Conservation (phyloP, 2,329 filamentous ascomycete species). For the Capronia epimyces region DNA sequence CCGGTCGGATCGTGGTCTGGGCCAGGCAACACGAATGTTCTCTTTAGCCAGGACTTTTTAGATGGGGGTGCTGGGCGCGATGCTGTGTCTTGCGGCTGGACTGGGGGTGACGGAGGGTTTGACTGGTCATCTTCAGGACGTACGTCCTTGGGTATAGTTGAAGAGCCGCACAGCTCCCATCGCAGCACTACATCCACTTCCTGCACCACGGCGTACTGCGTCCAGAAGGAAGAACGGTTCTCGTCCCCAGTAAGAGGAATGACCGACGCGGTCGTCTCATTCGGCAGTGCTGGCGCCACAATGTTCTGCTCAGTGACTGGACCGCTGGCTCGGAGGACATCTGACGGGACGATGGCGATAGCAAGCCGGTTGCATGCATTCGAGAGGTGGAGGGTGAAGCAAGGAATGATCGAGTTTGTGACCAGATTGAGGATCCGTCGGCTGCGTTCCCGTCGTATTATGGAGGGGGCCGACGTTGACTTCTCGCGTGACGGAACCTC, state of each 20-base stretch:
- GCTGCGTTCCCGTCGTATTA: slow-evolving; percentile 31
- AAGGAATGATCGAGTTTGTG: slow-evolving; percentile 38
- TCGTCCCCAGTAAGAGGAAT: slow-evolving; percentile 39
- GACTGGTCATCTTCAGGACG: no score
- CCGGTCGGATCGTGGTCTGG: slow-evolving; percentile 26
- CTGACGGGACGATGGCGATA: slow-evolving; percentile 43
- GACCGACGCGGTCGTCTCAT: slow-evolving; percentile 28
- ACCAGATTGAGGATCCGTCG: slow-evolving; percentile 39
- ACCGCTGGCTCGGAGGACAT: slow-evolving; percentile 29
- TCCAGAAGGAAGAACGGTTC: slow-evolving; percentile 43
- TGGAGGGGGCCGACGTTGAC: neutral
- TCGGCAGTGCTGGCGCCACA: slow-evolving; percentile 25
- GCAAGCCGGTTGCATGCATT: slow-evolving; percentile 42
- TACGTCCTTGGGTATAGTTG: no score
- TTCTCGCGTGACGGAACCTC: neutral
- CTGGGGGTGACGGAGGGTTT: neutral
- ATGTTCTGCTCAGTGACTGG: slow-evolving; percentile 37
- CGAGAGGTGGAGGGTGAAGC: slow-evolving; percentile 37
- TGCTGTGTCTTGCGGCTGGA: slow-evolving; percentile 1
- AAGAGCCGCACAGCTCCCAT: slow-evolving; percentile 4
- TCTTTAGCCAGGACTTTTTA: slow-evolving; percentile 22
- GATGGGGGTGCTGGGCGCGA: slow-evolving; percentile 10
- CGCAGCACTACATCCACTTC: slow-evolving; percentile 33
- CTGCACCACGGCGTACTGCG: slow-evolving; percentile 37
- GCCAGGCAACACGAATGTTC: slow-evolving; percentile 12